Conservation (phyloP, 345 rosid genomes). For the Acer campestre region DNA sequence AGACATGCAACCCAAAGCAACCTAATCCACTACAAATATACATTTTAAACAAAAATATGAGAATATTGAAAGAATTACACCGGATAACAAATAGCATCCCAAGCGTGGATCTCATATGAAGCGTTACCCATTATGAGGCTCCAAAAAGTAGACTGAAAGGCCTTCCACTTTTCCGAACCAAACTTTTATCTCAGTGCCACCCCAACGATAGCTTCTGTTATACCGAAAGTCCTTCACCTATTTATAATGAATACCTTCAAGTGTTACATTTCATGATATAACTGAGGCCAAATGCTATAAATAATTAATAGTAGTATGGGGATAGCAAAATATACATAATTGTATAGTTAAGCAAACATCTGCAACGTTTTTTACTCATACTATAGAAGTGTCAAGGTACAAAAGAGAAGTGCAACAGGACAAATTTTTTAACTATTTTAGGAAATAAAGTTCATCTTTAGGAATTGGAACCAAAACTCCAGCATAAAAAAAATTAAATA, state of each 20-base stretch:
- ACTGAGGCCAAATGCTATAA: constrained; percentile 11
- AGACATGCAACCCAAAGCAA: neutral
- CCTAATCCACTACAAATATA: neutral
- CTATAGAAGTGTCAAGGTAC: neutral
- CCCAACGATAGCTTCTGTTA: constrained; percentile 73
- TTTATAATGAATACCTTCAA: constrained; percentile 17
- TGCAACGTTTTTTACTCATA: neutral
- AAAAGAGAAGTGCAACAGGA: constrained; percentile 6
- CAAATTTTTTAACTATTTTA: neutral
- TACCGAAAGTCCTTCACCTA: constrained; percentile 77
- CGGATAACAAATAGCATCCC: neutral
- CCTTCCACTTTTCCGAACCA: constrained; percentile 96
- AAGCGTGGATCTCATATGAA: constrained; percentile 11
- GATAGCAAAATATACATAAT: neutral
- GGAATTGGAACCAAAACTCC: constrained; percentile 7
- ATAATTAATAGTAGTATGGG: neutral
- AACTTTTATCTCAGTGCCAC: constrained; percentile 86
- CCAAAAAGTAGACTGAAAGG: constrained; percentile 83
- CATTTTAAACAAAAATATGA: constrained; percentile 1
- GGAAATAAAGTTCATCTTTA: neutral
- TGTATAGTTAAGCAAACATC: neutral
- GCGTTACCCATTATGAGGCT: constrained; percentile 84
- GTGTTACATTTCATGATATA: constrained; percentile 11
- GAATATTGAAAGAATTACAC: neutral
- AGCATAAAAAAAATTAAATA: constrained; percentile 2